Percentiles rank a stretch among this genome's conserved stretches.
Evolutionary conservation across 768 basidiomycete species (phyloP).

Genomic region (Termitomyces sp.): DNA sequence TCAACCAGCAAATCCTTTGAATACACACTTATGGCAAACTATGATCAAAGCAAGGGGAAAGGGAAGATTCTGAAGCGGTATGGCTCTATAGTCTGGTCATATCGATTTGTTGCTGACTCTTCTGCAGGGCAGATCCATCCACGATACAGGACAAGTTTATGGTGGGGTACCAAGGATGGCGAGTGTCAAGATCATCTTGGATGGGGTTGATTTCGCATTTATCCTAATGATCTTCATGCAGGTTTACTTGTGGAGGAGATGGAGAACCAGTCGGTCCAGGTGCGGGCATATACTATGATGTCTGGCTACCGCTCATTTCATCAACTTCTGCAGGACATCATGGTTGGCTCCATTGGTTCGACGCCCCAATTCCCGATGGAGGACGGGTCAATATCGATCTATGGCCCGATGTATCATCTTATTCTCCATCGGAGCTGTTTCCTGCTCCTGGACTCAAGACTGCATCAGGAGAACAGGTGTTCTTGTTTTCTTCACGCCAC

Average conservation of each 20-base stretch:
- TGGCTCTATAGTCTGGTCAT: constrained; percentile 6
- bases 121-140: constrained; percentile 58
- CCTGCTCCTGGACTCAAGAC: constrained; percentile 64
- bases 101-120: constrained; percentile 6
- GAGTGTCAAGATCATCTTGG: constrained; percentile 19
- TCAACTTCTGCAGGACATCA: constrained; percentile 52
- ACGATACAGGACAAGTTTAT: constrained; percentile 85
- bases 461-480: constrained; percentile 54
- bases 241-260: constrained; percentile 74
- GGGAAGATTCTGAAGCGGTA: constrained; percentile 45
- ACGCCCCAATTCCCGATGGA: constrained; percentile 62
- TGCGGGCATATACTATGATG: constrained; percentile 19
- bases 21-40: constrained; percentile 24
- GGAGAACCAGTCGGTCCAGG: constrained; percentile 67
- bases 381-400: constrained; percentile 74
- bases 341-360: constrained; percentile 88
- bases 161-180: constrained; percentile 90
- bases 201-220: neutral
- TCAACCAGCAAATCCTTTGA: constrained; percentile 4
- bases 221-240: constrained; percentile 23
- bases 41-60: constrained; percentile 20
- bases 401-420: constrained; percentile 78
- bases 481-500: constrained; percentile 78
- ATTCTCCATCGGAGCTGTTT: constrained; percentile 69
- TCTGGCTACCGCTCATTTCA: neutral